Percentiles rank a stretch among this genome's conserved stretches.
phyloP scores from a whole-genome alignment of 441 rosid species.

The Adansonia grandidieri region DNA sequence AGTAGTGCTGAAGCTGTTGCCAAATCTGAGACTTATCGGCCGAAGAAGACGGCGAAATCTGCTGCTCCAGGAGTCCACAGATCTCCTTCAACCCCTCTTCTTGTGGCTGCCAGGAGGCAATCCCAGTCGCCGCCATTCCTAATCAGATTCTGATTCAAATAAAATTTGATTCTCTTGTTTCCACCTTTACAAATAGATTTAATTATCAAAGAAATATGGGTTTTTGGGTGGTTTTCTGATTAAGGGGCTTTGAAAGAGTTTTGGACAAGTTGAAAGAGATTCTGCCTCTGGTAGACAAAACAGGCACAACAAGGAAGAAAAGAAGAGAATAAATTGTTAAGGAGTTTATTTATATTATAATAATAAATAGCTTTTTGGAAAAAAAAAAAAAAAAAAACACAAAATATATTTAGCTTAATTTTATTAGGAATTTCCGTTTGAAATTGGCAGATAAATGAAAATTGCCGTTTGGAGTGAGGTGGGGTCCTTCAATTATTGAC shows the following conservation, averaged over 20 bases:
- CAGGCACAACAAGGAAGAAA: conserved; percentile 7
- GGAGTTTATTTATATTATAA: background rate
- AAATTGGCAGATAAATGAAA: background rate
- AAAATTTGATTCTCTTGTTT: background rate
- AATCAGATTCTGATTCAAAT: conserved; percentile 13
- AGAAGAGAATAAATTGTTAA: background rate
- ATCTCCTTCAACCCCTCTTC: conserved; percentile 87
- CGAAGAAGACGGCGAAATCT: conserved; percentile 84
- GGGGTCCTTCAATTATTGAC: conserved; percentile 19
- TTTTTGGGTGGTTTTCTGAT: background rate
- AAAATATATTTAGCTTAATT: background rate
- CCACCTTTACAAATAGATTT: background rate
- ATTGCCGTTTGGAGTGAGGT: background rate
- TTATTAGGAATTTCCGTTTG: background rate
- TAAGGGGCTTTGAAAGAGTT: background rate
- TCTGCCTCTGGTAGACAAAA: conserved; percentile 20
- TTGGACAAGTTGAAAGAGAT: conserved; percentile 27
- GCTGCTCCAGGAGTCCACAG: conserved; percentile 80
- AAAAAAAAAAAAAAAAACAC: background rate
- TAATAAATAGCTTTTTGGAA: background rate
- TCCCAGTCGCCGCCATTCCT: conserved; percentile 39
- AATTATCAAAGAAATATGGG: background rate
- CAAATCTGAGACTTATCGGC: conserved; percentile 95
- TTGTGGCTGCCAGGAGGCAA: conserved; percentile 76
- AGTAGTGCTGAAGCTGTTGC: conserved; percentile 91